Conservation (phyloP, 352 stramenopile species). For the Phytophthora kernoviae region DNA sequence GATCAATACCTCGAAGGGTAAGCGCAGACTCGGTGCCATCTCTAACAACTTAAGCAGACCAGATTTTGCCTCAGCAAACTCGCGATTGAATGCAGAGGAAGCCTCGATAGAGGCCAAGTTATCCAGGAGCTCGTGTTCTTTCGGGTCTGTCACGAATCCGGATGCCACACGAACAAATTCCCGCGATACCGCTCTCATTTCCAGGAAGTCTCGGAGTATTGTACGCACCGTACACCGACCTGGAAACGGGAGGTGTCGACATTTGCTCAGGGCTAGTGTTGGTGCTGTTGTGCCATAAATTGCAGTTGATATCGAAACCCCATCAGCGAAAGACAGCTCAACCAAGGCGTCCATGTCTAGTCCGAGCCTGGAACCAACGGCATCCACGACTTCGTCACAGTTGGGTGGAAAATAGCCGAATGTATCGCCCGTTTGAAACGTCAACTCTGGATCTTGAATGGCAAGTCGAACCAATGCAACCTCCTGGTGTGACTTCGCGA, state of each 20-base stretch:
- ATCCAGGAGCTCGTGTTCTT: constrained; percentile 52
- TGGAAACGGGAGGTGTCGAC: constrained; percentile 81
- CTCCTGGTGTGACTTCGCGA: constrained; percentile 9
- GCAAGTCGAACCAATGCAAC: constrained; percentile 54
- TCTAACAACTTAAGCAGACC: constrained; percentile 84
- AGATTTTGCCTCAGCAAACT: constrained; percentile 74
- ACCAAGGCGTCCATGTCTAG: constrained; percentile 89
- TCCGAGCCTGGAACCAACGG: constrained; percentile 63
- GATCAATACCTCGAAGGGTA: constrained; percentile 78
- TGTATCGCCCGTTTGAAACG: constrained; percentile 88
- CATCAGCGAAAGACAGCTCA: constrained; percentile 46
- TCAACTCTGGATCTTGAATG: constrained; percentile 50
- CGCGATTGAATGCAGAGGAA: constrained; percentile 76
- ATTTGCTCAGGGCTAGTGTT: background rate
- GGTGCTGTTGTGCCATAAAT: background rate
- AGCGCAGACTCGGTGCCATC: constrained; percentile 48
- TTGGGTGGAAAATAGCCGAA: constrained; percentile 87
- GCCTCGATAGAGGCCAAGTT: constrained; percentile 67
- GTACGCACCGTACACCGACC: constrained; percentile 90
- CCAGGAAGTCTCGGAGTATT: constrained; percentile 90
- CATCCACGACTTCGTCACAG: constrained; percentile 57
- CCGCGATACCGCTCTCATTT: constrained; percentile 80
- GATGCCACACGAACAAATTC: constrained; percentile 58
- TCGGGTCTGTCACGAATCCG: constrained; percentile 44
- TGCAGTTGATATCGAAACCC: background rate